Conservation (phyloP, 805 yeast genomes). For the Candida takata region DNA sequence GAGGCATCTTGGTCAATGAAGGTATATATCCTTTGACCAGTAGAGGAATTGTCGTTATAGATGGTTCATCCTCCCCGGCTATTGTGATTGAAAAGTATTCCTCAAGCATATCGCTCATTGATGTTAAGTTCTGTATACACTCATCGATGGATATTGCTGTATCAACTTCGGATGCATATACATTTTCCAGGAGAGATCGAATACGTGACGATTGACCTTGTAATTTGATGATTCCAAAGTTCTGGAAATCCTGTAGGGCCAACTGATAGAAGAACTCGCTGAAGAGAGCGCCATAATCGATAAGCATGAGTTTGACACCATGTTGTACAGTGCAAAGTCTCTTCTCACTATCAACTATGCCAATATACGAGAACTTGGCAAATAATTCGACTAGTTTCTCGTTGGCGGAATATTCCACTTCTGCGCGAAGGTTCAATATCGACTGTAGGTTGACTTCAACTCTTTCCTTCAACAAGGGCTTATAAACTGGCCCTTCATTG, state of each 20-base stretch:
- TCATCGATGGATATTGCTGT: constrained; percentile 10
- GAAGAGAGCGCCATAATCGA: constrained; percentile 71
- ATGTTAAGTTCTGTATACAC: constrained; percentile 25
- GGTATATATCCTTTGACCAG: constrained; percentile 61
- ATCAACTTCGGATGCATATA: constrained; percentile 12
- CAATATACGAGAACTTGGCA: constrained; percentile 67
- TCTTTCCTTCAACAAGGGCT: constrained; percentile 20
- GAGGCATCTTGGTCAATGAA: constrained; percentile 52
- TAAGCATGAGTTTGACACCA: constrained; percentile 67
- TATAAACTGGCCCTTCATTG: not conserved
- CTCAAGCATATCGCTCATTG: constrained; percentile 67
- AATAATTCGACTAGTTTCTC: constrained; percentile 59
- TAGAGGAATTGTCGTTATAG: constrained; percentile 55
- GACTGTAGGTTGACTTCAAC: constrained; percentile 48
- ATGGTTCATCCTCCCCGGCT: constrained; percentile 22
- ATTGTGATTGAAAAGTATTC: constrained; percentile 69
- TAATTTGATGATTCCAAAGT: constrained; percentile 59
- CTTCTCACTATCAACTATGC: constrained; percentile 65
- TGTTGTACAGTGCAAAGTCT: constrained; percentile 80
- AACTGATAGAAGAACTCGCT: constrained; percentile 75
- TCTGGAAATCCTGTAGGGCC: constrained; percentile 69
- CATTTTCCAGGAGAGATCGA: constrained; percentile 3
- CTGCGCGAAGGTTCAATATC: constrained; percentile 46
- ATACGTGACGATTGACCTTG: constrained; percentile 19
- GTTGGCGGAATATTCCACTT: constrained; percentile 40